Evolutionary conservation across 163 green algal species (phyloP), one percentile per base, ranked within the genome.

Genomic region (Chlorella variabilis): DNA sequence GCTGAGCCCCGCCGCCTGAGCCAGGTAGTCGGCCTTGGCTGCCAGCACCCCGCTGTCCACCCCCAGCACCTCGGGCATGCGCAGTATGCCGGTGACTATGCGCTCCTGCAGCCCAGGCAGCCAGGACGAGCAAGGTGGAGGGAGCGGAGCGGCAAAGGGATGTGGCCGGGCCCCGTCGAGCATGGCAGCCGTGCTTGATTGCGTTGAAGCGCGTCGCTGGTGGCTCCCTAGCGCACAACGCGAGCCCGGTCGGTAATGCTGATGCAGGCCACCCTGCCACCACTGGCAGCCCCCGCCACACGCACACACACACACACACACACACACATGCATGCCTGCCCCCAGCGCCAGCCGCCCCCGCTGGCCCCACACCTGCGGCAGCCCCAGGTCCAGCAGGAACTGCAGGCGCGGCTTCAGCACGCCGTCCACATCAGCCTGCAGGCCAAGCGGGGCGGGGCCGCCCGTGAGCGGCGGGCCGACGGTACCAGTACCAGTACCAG

Each of bases 401-500:
- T 25, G n/a, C 27, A 75, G 36, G 13, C 78, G 68, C 15, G 78
- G 78, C 56, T 84, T 84, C 9, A 84, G 68, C 58, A 74, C 78
- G 29, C 27, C n/a, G 0, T 84, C 66, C 69, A 83, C 66, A 18
- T 77, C 68, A 4, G 68, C 27, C 54, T 78, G 75, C 59, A 51
- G 54, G 33, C 25, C 29, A 42, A 42, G 25, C 25, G 65, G 27
- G 48, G 34, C 3, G 23, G 5, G 29, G 33, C 41, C 2, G 20
- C 15, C n/a, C n/a, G n/a, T n/a, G n/a, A n/a, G n/a, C n/a, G n/a
- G n/a, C n/a, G n/a, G n/a, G n/a, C n/a, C n/a, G n/a, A n/a, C n/a
- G n/a, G n/a, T n/a, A n/a, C 42, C 69, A 67, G n/a, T n/a, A n/a
- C n/a, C n/a, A n/a, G n/a, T n/a, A n/a, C n/a, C n/a, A n/a, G n/a